phyloP scores from a whole-genome alignment of 495 filamentous ascomycete species.

The Viridothelium virens region DNA sequence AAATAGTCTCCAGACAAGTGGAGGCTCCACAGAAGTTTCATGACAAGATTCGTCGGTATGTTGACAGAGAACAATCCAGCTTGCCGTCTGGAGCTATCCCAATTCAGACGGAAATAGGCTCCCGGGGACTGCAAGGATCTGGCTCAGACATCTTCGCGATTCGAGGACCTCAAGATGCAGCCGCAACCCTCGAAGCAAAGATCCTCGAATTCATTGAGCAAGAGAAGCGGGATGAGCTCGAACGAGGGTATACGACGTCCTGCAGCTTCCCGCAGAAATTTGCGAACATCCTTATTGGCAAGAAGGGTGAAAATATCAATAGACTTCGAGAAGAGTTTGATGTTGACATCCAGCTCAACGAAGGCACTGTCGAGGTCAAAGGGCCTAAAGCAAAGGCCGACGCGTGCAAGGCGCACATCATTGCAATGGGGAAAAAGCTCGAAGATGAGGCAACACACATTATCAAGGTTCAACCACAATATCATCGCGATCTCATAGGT shows the following conservation, averaged over 20 bases:
- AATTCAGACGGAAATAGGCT: slow-evolving; percentile 55
- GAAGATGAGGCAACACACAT: slow-evolving; percentile 81
- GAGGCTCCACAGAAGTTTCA: slow-evolving; percentile 70
- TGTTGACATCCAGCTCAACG: slow-evolving; percentile 85
- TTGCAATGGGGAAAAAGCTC: slow-evolving; percentile 64
- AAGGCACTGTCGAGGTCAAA: slow-evolving; percentile 63
- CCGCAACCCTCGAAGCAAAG: slow-evolving; percentile 61
- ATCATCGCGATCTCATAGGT: slow-evolving; percentile 69
- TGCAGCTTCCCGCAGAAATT: slow-evolving; percentile 94
- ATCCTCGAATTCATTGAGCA: slow-evolving; percentile 69
- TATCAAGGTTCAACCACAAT: slow-evolving; percentile 81
- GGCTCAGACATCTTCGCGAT: slow-evolving; percentile 50
- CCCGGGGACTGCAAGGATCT: slow-evolving; percentile 31
- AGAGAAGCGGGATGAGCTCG: slow-evolving; percentile 78
- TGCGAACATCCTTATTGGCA: slow-evolving; percentile 87
- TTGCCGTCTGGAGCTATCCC: slow-evolving; percentile 60
- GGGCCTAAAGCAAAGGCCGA: slow-evolving; percentile 75
- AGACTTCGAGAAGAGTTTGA: slow-evolving; percentile 95
- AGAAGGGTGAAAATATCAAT: slow-evolving; percentile 84
- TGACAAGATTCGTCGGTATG: slow-evolving; percentile 69
- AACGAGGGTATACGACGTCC: slow-evolving; percentile 71
- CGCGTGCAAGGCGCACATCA: slow-evolving; percentile 68
- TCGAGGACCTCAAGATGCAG: slow-evolving; percentile 63
- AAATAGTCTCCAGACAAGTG: slow-evolving; percentile 57
- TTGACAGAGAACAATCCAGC: slow-evolving; percentile 64